Base-by-base conservation (phyloP, 176 grass and related monocot species). In the Eragrostis nindensis region DNA sequence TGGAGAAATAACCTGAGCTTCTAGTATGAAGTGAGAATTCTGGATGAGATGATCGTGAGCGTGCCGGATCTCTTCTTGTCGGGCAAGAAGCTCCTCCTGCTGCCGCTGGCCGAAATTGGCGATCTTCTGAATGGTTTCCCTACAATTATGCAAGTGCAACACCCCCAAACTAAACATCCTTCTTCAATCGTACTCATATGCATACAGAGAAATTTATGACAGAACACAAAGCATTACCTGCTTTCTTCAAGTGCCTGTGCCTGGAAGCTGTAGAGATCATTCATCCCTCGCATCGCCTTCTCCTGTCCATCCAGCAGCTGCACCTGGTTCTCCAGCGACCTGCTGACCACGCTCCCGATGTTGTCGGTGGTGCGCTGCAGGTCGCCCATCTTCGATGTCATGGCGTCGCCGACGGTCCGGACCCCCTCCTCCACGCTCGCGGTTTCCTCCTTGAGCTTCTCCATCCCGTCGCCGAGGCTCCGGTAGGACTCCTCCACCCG, bases 321-420 rank as follows among this genome's bases (percentile, higher is more conserved):
- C 79, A n/a, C 42, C 68, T 91, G 91, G 41, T 86, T 93, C 77
- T 93, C 88, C 75, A 93, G 66, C 30, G 88, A 93, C 50, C 36
- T 36, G 43, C 84, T 75, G 3, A 83, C 49, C 2, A 76, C 74
- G 27, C 4, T 52, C 8, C 86, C 88, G 10, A 97, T 91, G 52
- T 93, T 88, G 8, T 82, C 65, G 9, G 94, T 77, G 0, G 91
- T 82, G 69, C 12, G 82, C 29, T 93, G 90, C 78, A 97, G 69
- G 16, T 43, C 56, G 70, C 73, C 59, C 90, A 93, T 85, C 86
- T 52, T 84, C 8, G 88, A 81, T 41, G 67, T 40, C 93, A 96
- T 90, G 70, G 87, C 59, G 38, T 71, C 78, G 2, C 90, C 87
- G 1, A 90, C 70, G 3, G n/a, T 57, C 49, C 76, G 83, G 40